Conservation (phyloP, 306 rosid species). For the Acacia melanoxylon region DNA sequence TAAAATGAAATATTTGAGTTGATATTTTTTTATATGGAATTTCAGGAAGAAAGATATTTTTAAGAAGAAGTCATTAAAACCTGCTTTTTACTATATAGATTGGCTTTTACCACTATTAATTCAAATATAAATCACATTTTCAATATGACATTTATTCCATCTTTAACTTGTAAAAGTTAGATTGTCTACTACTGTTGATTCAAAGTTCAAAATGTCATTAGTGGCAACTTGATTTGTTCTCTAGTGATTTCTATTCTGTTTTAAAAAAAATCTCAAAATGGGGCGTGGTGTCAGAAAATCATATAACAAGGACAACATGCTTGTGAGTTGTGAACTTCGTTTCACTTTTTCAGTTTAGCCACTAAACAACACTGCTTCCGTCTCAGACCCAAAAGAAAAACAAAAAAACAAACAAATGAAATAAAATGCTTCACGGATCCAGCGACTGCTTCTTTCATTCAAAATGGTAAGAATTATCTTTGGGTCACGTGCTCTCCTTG, state of each 20-base stretch:
- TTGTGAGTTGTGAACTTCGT: conserved; percentile 20
- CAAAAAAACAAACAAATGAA: neutral
- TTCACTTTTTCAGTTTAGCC: conserved; percentile 26
- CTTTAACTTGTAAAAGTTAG: neutral
- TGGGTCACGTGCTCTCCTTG: conserved; percentile 2
- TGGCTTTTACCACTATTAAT: no score
- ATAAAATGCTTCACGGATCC: neutral
- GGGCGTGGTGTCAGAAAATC: conserved; percentile 35
- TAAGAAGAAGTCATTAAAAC: no score
- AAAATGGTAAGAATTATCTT: neutral
- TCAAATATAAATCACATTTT: no score
- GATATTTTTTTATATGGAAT: no score
- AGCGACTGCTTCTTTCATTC: neutral
- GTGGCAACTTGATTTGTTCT: neutral
- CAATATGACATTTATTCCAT: no score
- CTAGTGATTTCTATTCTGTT: neutral
- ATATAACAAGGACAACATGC: conserved; percentile 34
- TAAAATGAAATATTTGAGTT: no score
- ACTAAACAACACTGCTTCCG: neutral
- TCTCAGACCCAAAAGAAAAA: neutral
- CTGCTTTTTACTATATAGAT: no score
- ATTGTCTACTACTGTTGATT: no score
- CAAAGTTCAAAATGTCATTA: no score
- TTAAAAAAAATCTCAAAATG: neutral
- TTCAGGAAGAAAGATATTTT: no score